phyloP scores from a whole-genome alignment of 139 green algal genomes.

The Chlorella sp. region DNA sequence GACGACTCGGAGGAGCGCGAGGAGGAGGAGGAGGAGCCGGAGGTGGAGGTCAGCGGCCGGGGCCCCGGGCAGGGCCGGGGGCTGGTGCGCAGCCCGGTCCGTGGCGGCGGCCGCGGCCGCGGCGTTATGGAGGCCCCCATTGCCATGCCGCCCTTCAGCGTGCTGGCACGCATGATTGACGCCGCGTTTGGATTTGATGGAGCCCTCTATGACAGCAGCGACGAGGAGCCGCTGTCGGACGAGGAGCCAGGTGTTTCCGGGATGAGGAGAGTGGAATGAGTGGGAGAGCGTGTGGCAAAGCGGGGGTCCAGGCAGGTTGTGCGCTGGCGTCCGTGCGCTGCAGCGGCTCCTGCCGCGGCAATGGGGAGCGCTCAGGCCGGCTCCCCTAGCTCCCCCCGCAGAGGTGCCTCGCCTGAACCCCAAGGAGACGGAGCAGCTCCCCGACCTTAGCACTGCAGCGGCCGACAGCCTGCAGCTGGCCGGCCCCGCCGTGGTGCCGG shows the following conservation, averaged over 20 bases:
- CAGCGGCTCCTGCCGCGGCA: neutral
- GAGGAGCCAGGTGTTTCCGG: constrained; percentile 1
- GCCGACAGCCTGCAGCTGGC: constrained; percentile 27
- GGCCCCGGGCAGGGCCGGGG: neutral
- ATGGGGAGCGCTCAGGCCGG: neutral
- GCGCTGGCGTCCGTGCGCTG: neutral
- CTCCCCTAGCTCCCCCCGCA: neutral
- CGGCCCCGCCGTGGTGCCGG: constrained; percentile 19
- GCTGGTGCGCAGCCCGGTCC: neutral
- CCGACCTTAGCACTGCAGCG: constrained; percentile 8
- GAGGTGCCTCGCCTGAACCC: neutral
- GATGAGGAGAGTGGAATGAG: neutral
- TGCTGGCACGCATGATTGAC: neutral
- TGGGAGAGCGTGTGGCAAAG: neutral
- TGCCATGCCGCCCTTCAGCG: too few species aligned
- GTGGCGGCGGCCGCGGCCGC: neutral
- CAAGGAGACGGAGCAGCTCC: neutral
- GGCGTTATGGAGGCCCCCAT: neutral
- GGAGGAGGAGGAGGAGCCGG: neutral
- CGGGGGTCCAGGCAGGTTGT: too few species aligned
- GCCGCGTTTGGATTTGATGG: neutral
- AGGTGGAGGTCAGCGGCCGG: neutral
- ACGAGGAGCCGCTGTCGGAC: neutral
- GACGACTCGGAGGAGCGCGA: neutral
- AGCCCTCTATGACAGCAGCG: neutral